Evolutionary conservation across 495 filamentous ascomycete genomes (phyloP).

Genomic region (Lichina pygmaea): DNA sequence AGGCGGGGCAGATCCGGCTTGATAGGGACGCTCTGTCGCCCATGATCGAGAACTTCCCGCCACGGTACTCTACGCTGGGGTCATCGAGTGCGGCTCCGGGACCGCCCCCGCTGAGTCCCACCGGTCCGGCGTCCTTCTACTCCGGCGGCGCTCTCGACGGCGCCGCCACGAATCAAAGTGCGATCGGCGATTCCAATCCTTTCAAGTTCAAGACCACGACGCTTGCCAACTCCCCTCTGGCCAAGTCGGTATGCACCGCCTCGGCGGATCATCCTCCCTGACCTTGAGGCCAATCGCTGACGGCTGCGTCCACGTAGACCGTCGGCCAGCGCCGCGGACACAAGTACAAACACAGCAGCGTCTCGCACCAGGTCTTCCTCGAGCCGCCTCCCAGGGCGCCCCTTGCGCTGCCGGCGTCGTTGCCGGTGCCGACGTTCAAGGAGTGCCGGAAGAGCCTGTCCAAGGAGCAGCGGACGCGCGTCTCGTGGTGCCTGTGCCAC

Average conservation of each 20-base stretch:
- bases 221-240: constrained; percentile 44
- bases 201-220: constrained; percentile 88
- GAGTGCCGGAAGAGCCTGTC: constrained; percentile 75
- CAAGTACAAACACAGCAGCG: constrained; percentile 91
- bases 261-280: neutral
- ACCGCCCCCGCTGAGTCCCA: constrained; percentile 12
- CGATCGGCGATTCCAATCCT: constrained; percentile 17
- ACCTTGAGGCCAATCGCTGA: neutral
- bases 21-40: constrained; percentile 41
- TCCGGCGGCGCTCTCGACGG: constrained; percentile 16
- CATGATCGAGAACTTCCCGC: constrained; percentile 23
- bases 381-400: constrained; percentile 77
- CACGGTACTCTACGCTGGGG: constrained; percentile 11
- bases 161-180: constrained; percentile 8
- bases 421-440: constrained; percentile 73
- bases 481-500: constrained; percentile 80
- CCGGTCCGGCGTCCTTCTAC: constrained; percentile 15
- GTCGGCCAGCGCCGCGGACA: constrained; percentile 84
- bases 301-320: constrained; percentile 16
- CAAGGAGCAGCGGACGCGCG: constrained; percentile 50
- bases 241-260: constrained; percentile 38
- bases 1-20: constrained; percentile 11
- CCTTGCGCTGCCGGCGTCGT: constrained; percentile 67
- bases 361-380: constrained; percentile 90
- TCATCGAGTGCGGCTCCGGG: constrained; percentile 8